Evolutionary conservation across 495 filamentous ascomycete genomes (phyloP).

Genomic region (Penicillium herquei): DNA sequence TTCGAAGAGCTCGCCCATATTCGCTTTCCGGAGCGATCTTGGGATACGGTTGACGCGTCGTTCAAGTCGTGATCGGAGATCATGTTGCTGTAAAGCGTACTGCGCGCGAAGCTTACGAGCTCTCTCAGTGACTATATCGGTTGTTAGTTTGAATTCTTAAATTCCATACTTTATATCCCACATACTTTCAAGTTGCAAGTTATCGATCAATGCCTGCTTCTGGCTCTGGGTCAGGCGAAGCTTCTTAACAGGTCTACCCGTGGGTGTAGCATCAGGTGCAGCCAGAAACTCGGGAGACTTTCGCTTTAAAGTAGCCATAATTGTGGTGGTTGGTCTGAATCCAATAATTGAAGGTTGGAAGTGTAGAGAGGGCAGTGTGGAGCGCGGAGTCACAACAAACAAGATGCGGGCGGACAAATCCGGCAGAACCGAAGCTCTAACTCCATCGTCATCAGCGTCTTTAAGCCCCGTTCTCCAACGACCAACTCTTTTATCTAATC

Average conservation of each 20-base stretch:
- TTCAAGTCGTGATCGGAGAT: conserved; percentile 82
- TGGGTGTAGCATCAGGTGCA: conserved; percentile 42
- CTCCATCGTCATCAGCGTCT: conserved; percentile 23
- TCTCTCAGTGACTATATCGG: conserved; percentile 75
- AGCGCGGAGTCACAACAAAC: conserved; percentile 33
- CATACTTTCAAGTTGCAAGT: conserved; percentile 89
- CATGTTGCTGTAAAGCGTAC: conserved; percentile 82
- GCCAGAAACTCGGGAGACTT: conserved; percentile 52
- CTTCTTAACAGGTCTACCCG: conserved; percentile 58
- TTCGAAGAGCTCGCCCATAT: conserved; percentile 77
- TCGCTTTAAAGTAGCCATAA: conserved; percentile 58
- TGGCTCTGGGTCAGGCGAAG: conserved; percentile 70
- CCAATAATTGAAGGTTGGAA: not conserved
- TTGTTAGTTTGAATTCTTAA: not conserved
- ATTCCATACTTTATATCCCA: not conserved
- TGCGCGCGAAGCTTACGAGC: conserved; percentile 87
- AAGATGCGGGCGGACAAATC: conserved; percentile 16
- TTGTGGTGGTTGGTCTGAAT: conserved; percentile 21
- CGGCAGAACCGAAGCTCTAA: conserved; percentile 28
- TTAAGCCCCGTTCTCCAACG: conserved; percentile 8
- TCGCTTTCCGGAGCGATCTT: conserved; percentile 70
- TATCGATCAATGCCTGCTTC: conserved; percentile 88
- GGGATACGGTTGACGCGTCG: conserved; percentile 95
- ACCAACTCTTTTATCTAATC: conserved; percentile 16
- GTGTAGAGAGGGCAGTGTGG: conserved; percentile 15